phyloP scores from a whole-genome alignment of 306 rosid genomes.

The Delonix regia region DNA sequence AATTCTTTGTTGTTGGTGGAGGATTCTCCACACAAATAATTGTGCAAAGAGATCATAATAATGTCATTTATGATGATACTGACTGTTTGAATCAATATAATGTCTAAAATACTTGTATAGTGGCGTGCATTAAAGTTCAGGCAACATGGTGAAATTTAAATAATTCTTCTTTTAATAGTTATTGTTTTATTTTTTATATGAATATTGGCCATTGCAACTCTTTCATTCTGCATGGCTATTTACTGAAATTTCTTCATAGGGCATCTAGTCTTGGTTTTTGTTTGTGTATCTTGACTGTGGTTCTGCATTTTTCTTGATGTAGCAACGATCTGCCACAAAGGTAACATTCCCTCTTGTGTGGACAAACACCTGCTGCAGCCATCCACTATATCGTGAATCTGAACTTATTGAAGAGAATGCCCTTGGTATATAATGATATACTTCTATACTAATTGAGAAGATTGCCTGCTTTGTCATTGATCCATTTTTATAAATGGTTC shows the following conservation, averaged over 20 bases:
- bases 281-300: slow-evolving; percentile 14
- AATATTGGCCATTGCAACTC: slow-evolving; percentile 2
- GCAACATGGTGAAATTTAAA: slow-evolving; percentile 27
- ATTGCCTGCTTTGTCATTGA: slow-evolving; percentile 10
- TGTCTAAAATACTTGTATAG: slow-evolving; percentile 3
- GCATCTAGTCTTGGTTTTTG: slow-evolving; percentile 25
- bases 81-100: background rate
- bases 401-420: slow-evolving; percentile 80
- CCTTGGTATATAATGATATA: slow-evolving; percentile 60
- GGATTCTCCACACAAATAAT: slow-evolving; percentile 15
- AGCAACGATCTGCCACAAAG: slow-evolving; percentile 99
- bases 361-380: slow-evolving; percentile 99
- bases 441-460: slow-evolving; percentile 10
- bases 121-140: slow-evolving; percentile 11
- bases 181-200: background rate
- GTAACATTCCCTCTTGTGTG: slow-evolving; percentile 99
- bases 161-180: slow-evolving; percentile 20
- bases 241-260: slow-evolving; percentile 10
- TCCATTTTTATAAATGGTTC: background rate
- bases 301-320: slow-evolving; percentile 38
- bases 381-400: slow-evolving; percentile 92
- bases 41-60: slow-evolving; percentile 5
- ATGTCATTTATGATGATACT: slow-evolving; percentile 29
- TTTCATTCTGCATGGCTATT: background rate
- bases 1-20: background rate